Evolutionary conservation across 2,329 filamentous ascomycete species (phyloP), one percentile per base, ranked within the genome.

Genomic region (Lachnum nothofagi): DNA sequence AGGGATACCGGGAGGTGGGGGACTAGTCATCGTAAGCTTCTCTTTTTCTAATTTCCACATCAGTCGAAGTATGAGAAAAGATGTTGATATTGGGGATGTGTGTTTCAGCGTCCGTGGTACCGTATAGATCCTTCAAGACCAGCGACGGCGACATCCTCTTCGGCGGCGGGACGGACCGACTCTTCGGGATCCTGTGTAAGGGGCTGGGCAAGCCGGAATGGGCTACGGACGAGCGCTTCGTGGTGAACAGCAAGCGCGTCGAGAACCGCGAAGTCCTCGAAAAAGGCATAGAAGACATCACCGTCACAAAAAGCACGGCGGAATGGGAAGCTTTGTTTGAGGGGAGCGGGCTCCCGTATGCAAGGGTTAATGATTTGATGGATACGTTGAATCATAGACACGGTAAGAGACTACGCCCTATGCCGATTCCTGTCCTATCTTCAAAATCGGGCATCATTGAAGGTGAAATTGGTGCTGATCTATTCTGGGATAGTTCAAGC

Each of bases 321-420:
- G 83, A 95, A 64, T 96, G 91, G 90, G 74, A 96, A 4, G 78
- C 83, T 1, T 72, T 90, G 1, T 82, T 96, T 33, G 88, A 95
- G 60, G 89, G 88, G n/a, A 86, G 79, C 50, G 91, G 91, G 4
- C 84, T 97, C 85, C 91, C 91, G 0, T 96, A 91, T 63, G 87
- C 91, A 0, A 88, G 91, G 2, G 86, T 97, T 60, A 97, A 96
- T 63, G 91, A 96, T 63, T 82, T 97, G 9, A 85, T 91, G 67
- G 79, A 77, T 17, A 88, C 91, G 0, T 70, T 97, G 44, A 82
- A 85, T 52, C 89, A 95, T 63, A 79, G 83, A 52, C 91, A 97
- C 68, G 88, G 54, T 58, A 46, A 35, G 46, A n/a, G n/a, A n/a
- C n/a, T n/a, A n/a, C n/a, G n/a, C n/a, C n/a, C n/a, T n/a, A n/a